Base-by-base conservation (phyloP, 116 monocot genomes). In the Dioscorea cayenensis region DNA sequence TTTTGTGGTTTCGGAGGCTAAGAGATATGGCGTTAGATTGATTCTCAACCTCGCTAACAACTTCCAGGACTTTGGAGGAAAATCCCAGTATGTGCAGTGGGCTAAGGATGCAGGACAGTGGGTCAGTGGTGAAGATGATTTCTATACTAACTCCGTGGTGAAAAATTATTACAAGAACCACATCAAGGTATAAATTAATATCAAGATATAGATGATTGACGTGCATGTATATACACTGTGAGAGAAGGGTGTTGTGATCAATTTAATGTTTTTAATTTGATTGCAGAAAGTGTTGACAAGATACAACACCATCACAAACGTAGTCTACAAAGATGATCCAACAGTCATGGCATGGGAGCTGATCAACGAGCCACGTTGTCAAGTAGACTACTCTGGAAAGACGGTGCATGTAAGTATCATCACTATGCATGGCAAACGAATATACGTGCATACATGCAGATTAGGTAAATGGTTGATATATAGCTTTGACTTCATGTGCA, bases 291-390 rank as follows among this genome's bases (percentile, higher is more conserved):
- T 89, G 66, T n/a, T 85, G 14, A 83, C 69, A 16, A 83, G 89
- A 65, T 48, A 49, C 51, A 90, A 90, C 66, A 79, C 74, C 16
- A 64, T 90, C 51, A 86, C 79, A 1, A 76, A 70, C 7, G 23
- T 77, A 16, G n/a, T 63, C 18, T 90, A 90, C 74, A 86, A 49
- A 68, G 79, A 90, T 72, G 90, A 90, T 36, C 74, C 86, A 10
- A 81, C 77, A 27, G 84, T 90, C 71, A 81, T 90, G 78, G 90
- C 90, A 3, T 90, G 90, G 90, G 86, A 86, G 66, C 76, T 90
- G 38, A 89, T 89, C 27, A 89, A 89, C 28, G 89, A 89, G 71
- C 89, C 89, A 4, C 79, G 83, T 11, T 89, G 85, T 77, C 63
- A 73, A 7, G 73, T 68, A 11, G 88, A 88, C 49, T 67, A 22